Conservation (phyloP, 2,329 filamentous ascomycete genomes). For the Stylonectria norvegica region DNA sequence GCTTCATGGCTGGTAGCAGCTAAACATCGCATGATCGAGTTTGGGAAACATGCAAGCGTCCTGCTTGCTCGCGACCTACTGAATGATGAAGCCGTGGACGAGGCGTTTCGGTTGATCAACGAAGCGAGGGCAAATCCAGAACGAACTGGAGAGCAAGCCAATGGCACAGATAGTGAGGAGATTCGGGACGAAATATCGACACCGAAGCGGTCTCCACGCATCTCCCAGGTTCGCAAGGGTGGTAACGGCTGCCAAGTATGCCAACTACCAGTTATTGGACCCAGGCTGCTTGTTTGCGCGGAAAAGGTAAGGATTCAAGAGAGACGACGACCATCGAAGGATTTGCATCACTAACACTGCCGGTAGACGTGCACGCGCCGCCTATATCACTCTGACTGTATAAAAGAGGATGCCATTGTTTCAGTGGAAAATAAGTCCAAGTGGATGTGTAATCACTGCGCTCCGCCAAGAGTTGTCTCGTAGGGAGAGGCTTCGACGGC, state of each 20-base stretch:
- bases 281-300: constrained; percentile 46
- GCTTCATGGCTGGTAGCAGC: constrained; percentile 50
- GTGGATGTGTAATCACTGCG: constrained; percentile 47
- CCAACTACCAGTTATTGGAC: constrained; percentile 45
- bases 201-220: constrained; percentile 28
- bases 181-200: constrained; percentile 13
- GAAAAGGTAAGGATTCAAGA: constrained; percentile 45
- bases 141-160: constrained; percentile 8
- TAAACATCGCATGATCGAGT: constrained; percentile 49
- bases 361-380: constrained; percentile 41
- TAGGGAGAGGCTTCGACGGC: constrained; percentile 25
- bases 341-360: constrained; percentile 14
- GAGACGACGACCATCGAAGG: neutral
- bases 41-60: constrained; percentile 52
- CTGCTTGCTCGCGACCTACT: constrained; percentile 49
- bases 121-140: constrained; percentile 35
- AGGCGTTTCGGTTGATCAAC: constrained; percentile 43
- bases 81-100: constrained; percentile 40
- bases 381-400: constrained; percentile 49
- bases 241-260: constrained; percentile 47
- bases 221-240: constrained; percentile 39
- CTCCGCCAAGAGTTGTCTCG: constrained; percentile 17
- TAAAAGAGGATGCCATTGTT: constrained; percentile 34
- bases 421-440: constrained; percentile 32
- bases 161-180: constrained; percentile 10